Conservation (phyloP, 768 basidiomycete species). For the Suillus decipiens region DNA sequence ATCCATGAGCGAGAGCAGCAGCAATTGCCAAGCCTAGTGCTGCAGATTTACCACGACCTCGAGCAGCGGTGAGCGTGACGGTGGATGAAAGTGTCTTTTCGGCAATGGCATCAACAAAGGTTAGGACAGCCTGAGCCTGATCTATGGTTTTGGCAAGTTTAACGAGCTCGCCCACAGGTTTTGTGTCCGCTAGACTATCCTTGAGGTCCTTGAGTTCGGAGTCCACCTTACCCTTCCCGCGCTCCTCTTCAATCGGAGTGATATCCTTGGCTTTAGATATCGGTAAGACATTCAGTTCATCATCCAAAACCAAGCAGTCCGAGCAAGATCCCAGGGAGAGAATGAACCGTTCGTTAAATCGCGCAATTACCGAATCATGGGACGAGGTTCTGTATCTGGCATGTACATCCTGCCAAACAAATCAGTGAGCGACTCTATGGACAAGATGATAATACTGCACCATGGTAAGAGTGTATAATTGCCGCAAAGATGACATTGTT, state of each 20-base stretch:
- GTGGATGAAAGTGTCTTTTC: slow-evolving; percentile 94
- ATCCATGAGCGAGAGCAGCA: slow-evolving; percentile 89
- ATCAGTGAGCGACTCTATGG: neutral
- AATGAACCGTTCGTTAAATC: slow-evolving; percentile 99
- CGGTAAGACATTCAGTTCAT: slow-evolving; percentile 96
- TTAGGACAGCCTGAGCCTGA: slow-evolving; percentile 92
- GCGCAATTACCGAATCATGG: slow-evolving; percentile 84
- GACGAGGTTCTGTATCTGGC: slow-evolving; percentile 90
- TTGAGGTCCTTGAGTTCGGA: slow-evolving; percentile 77
- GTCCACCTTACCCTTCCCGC: slow-evolving; percentile 53
- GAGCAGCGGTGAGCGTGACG: slow-evolving; percentile 90
- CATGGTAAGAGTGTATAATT: slow-evolving; percentile 91
- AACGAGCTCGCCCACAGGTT: slow-evolving; percentile 86
- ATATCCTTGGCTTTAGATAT: slow-evolving; percentile 96
- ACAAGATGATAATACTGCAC: slow-evolving; percentile 30
- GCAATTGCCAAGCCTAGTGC: slow-evolving; percentile 95
- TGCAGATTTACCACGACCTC: slow-evolving; percentile 96
- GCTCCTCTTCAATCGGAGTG: slow-evolving; percentile 54
- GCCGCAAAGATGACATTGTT: slow-evolving; percentile 91
- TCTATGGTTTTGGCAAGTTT: slow-evolving; percentile 91
- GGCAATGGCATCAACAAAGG: slow-evolving; percentile 91
- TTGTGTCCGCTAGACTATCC: slow-evolving; percentile 75
- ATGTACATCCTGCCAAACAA: slow-evolving; percentile 81
- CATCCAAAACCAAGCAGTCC: slow-evolving; percentile 93
- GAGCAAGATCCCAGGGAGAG: slow-evolving; percentile 92